phyloP scores from a whole-genome alignment of 495 filamentous ascomycete species.

The Penicillium subrubescens region DNA sequence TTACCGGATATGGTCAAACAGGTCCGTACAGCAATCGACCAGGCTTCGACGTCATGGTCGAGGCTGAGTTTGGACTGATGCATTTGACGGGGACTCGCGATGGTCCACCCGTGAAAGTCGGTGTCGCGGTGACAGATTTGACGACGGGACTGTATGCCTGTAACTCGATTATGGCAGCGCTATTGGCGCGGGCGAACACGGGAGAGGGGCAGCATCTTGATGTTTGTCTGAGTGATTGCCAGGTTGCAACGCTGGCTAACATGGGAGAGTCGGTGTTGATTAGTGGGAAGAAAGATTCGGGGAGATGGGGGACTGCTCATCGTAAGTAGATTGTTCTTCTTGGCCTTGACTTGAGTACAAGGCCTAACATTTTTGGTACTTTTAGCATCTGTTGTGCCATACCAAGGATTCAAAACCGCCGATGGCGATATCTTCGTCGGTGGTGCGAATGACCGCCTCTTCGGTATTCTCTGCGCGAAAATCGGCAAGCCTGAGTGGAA shows the following conservation, averaged over 20 bases:
- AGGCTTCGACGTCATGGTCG: conserved; percentile 97
- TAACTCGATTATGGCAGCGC: conserved; percentile 89
- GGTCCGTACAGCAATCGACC: conserved; percentile 84
- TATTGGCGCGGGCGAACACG: conserved; percentile 65
- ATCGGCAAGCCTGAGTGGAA: conserved; percentile 77
- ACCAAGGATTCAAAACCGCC: conserved; percentile 80
- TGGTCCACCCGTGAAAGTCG: conserved; percentile 93
- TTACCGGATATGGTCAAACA: conserved; percentile 80
- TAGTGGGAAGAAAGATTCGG: conserved; percentile 79
- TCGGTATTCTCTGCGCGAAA: conserved; percentile 78
- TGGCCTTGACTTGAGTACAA: background rate
- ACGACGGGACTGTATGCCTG: conserved; percentile 90
- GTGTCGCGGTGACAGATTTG: conserved; percentile 91
- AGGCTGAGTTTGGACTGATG: conserved; percentile 95
- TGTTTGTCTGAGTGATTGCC: conserved; percentile 83
- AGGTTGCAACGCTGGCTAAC: conserved; percentile 87
- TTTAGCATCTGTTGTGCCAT: conserved; percentile 87
- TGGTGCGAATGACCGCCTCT: conserved; percentile 88
- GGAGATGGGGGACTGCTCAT: conserved; percentile 91
- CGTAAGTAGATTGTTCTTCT: conserved; percentile 52
- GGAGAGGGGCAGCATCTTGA: conserved; percentile 88
- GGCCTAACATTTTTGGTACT: conserved; percentile 10
- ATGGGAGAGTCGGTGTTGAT: conserved; percentile 88
- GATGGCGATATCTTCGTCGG: conserved; percentile 89
- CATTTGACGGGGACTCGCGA: conserved; percentile 88